Conservation (phyloP, 768 basidiomycete genomes). For the Trichaptum fuscoviolaceum region DNA sequence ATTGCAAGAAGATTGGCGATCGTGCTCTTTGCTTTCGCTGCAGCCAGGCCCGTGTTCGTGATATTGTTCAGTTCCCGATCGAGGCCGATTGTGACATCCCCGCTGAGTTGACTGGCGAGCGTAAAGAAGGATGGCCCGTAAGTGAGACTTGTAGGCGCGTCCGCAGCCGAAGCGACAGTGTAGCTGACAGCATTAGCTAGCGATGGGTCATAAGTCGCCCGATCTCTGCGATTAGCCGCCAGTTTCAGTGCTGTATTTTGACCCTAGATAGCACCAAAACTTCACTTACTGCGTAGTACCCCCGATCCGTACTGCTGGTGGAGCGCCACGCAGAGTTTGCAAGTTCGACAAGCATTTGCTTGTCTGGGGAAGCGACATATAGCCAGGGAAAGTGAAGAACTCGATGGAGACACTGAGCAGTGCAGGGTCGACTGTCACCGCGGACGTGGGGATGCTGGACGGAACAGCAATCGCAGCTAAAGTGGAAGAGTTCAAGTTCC, state of each 20-base stretch:
- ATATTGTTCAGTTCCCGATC: conserved; percentile 34
- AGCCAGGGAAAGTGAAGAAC: conserved; percentile 35
- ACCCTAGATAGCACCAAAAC: too few species aligned
- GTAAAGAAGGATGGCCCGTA: conserved; percentile 28
- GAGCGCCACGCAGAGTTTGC: conserved; percentile 24
- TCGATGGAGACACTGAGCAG: conserved; percentile 32
- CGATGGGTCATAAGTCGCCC: conserved; percentile 32
- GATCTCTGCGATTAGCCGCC: conserved; percentile 23
- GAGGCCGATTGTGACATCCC: conserved; percentile 31
- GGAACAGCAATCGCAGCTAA: conserved; percentile 19
- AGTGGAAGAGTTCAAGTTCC: background rate
- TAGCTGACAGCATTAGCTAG: conserved; percentile 29
- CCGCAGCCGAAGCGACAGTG: conserved; percentile 29
- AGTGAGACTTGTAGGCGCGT: conserved; percentile 27
- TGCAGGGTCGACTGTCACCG: conserved; percentile 25
- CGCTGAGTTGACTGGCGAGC: conserved; percentile 27
- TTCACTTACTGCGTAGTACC: conserved; percentile 32
- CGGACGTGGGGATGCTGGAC: conserved; percentile 20
- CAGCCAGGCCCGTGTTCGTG: conserved; percentile 28
- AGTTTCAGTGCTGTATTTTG: background rate
- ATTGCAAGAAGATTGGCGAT: conserved; percentile 31
- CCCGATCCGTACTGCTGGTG: conserved; percentile 32
- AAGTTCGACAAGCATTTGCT: conserved; percentile 29
- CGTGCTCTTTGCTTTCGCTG: conserved; percentile 23
- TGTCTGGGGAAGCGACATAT: conserved; percentile 27